Evolutionary conservation across 306 rosid species (phyloP), one percentile per base, ranked within the genome.

Genomic region (Rosa multiflora): DNA sequence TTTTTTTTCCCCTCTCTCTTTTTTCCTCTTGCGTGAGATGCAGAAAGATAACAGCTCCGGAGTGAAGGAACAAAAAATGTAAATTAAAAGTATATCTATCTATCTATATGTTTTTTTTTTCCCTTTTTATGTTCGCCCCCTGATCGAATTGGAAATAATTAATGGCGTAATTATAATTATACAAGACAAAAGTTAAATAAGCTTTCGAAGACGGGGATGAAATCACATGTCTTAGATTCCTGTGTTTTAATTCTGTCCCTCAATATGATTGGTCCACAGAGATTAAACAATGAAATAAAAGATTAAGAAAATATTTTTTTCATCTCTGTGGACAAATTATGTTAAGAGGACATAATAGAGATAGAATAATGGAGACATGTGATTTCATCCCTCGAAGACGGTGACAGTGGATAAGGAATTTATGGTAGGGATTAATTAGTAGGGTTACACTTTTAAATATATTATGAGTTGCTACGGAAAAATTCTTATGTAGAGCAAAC

Each of bases 51-150:
- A 18, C 37, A 75, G 47, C 55, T 18, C 35, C 47, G 6, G n/a
- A 18, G 37, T 32, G 48, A 63, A 76, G 47, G 44, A 76, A 76
- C 61, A 59, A 8, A 47, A 29, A 46, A 14, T 63, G 79, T 47
- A 76, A 63, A 63, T 63, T 61, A 11, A 15, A 75, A 44, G 3
- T 17, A 75, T 18, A 43, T 56, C 20, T 37, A 18, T 10, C 9
- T 29, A 42, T 40, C 26, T 23, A 23, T 23, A 23, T 23, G 26
- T 23, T 23, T 23, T 23, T 23, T 23, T 23, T 20, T 53, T 53
- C 1, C 18, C 21, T 53, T 53, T 53, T 20, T 14, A 51, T 12
- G 4, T 14, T 58, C 64, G 7, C 32, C 32, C 29, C 17, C 10
- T 26, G 67, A 61, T 61, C 15, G 29, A 61, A 4, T 61, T 26